phyloP scores from a whole-genome alignment of 495 filamentous ascomycete species.

The Daldinia decipiens region DNA sequence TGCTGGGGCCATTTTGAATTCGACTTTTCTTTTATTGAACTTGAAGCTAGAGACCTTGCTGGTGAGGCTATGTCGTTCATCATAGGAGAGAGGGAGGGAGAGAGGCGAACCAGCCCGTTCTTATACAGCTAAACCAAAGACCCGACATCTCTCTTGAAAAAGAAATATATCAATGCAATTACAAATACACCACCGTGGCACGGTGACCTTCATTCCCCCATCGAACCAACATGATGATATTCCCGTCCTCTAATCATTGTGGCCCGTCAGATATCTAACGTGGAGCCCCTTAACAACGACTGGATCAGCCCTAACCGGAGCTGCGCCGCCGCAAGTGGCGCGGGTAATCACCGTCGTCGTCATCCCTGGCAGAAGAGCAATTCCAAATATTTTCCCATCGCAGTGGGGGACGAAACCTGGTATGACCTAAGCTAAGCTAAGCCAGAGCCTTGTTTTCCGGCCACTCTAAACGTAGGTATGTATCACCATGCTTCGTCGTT shows the following conservation, averaged over 20 bases:
- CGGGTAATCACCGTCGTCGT: neutral
- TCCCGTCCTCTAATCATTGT: neutral
- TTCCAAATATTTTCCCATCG: neutral
- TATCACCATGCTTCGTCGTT: neutral
- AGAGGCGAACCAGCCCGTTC: neutral
- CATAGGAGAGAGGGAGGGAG: neutral
- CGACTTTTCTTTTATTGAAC: neutral
- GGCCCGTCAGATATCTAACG: neutral
- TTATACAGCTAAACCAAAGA: neutral
- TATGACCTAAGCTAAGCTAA: neutral
- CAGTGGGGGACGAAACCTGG: neutral
- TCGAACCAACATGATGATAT: neutral
- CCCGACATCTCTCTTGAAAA: neutral
- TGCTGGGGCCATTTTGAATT: neutral
- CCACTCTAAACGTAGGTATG: neutral
- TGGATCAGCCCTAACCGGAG: neutral
- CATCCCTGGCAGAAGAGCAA: neutral
- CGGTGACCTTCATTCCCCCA: neutral
- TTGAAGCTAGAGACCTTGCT: neutral
- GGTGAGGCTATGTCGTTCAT: neutral
- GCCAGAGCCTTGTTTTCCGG: neutral
- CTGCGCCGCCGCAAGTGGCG: slow-evolving; percentile 1
- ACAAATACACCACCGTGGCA: neutral
- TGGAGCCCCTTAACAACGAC: neutral
- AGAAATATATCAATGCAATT: neutral